Evolutionary conservation across 805 yeast species (phyloP).

Genomic region (Lipomyces starkeyi): DNA sequence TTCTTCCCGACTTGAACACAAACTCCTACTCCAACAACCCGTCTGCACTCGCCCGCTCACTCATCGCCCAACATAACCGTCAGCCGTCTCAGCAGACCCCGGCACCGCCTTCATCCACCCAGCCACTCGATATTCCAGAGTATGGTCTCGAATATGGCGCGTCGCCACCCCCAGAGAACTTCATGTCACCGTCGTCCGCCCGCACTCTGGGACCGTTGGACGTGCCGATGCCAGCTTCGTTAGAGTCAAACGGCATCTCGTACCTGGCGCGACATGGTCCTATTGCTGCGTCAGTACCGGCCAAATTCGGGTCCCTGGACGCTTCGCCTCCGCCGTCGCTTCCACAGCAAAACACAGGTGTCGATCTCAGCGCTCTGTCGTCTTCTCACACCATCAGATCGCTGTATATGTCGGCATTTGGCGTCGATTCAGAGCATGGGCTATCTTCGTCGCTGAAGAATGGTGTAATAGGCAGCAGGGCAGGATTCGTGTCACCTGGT

Average conservation of each 20-base stretch:
- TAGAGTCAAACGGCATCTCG: constrained; percentile 36
- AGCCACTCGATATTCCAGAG: constrained; percentile 5
- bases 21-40: constrained; percentile 28
- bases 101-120: constrained; percentile 2
- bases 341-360: constrained; percentile 18
- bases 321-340: constrained; percentile 20
- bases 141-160: constrained; percentile 4
- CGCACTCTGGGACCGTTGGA: constrained; percentile 37
- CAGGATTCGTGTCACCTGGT: constrained; percentile 17
- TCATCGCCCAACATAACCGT: constrained; percentile 17
- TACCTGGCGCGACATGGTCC: constrained; percentile 39
- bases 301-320: constrained; percentile 31
- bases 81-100: constrained; percentile 24
- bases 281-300: constrained; percentile 40
- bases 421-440: constrained; percentile 17
- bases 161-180: constrained; percentile 18
- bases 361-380: background rate
- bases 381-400: constrained; percentile 32
- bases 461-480: constrained; percentile 14
- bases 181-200: constrained; percentile 24
- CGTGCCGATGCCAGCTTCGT: constrained; percentile 36
- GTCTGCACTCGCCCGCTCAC: constrained; percentile 36
- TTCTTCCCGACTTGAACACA: constrained; percentile 23
- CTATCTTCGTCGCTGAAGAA: constrained; percentile 7
- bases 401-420: constrained; percentile 37